These are phyloP conservation scores for Inga oerstediana DNA, from an alignment of 306 rosid species.

Conservation along the genomic window DNA sequence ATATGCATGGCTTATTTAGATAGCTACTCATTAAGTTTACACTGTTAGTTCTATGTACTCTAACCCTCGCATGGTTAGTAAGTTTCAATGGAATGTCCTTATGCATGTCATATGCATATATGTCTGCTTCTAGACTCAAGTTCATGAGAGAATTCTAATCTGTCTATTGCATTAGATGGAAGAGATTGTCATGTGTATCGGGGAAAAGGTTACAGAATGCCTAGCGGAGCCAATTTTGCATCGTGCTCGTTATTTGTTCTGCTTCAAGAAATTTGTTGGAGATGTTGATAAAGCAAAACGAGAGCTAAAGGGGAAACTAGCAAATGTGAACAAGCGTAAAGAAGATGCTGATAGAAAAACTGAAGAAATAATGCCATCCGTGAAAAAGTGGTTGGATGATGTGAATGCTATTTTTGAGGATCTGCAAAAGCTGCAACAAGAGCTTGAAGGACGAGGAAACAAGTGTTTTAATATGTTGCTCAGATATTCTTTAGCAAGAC, in stretches of 20 bases:
- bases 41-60: too few relatives aligned
- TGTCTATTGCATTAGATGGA: background rate
- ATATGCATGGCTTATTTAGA: too few relatives aligned
- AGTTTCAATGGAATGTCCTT: too few relatives aligned
- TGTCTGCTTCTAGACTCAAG: too few relatives aligned
- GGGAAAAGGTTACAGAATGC: background rate
- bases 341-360: background rate
- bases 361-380: background rate
- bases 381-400: background rate
- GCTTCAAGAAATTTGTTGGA: background rate
- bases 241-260: background rate
- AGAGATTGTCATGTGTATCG: background rate
- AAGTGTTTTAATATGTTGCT: too few relatives aligned
- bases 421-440: background rate
- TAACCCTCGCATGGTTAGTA: too few relatives aligned
- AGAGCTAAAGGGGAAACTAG: background rate
- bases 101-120: too few relatives aligned
- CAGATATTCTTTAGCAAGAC: background rate
- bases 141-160: too few relatives aligned
- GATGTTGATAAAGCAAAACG: background rate
- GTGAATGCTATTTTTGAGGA: background rate
- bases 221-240: background rate
- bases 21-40: too few relatives aligned
- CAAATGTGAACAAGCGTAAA: background rate
- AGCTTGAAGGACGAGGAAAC: background rate